Evolutionary conservation across 306 rosid species (phyloP).

Genomic region (Heteromeles arbutifolia): DNA sequence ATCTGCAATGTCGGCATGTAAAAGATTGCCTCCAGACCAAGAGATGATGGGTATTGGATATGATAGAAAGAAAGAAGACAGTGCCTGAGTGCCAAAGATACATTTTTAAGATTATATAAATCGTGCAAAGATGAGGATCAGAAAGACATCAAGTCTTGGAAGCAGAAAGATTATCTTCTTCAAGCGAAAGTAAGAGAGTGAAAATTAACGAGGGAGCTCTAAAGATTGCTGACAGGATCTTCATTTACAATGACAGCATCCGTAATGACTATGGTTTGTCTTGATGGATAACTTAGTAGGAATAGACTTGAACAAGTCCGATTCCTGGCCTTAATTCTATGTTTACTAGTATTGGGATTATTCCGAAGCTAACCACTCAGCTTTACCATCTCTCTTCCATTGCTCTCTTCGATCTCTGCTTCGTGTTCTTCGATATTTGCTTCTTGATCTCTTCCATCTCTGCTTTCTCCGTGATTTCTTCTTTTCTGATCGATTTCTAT

Average conservation of each 20-base stretch:
- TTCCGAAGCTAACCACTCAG: too few relatives aligned
- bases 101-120: neutral
- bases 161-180: conserved; percentile 1
- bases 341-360: too few relatives aligned
- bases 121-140: conserved; percentile 15
- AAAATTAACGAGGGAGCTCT: neutral
- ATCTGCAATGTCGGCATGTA: neutral
- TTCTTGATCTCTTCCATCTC: too few relatives aligned
- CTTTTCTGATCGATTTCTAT: too few relatives aligned
- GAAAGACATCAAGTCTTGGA: conserved; percentile 2
- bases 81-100: neutral
- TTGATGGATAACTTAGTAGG: too few relatives aligned
- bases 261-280: neutral
- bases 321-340: too few relatives aligned
- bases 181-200: neutral
- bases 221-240: neutral
- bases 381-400: too few relatives aligned
- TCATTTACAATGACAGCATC: neutral
- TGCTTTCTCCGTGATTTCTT: too few relatives aligned
- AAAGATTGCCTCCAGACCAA: neutral
- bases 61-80: neutral
- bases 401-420: too few relatives aligned
- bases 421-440: too few relatives aligned
- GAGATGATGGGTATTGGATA: neutral
- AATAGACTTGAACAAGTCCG: too few relatives aligned